Evolutionary conservation across 2,329 filamentous ascomycete genomes (phyloP).

Genomic region (Colletotrichum tropicale): DNA sequence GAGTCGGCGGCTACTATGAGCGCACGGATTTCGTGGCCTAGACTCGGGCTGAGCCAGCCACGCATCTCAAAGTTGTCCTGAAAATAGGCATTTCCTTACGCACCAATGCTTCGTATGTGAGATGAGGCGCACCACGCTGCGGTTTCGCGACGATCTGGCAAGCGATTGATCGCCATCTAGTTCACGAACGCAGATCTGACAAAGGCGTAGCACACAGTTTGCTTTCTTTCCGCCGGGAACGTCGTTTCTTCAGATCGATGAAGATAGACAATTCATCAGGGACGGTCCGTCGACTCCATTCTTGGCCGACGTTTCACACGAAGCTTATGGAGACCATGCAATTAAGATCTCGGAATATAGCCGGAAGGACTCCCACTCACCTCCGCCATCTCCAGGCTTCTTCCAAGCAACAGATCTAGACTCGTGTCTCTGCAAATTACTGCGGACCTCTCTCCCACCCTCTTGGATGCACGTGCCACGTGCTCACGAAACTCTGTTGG

Average conservation of each 20-base stretch:
- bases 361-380: not conserved
- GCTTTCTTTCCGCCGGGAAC: not conserved
- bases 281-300: not conserved
- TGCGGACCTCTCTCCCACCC: not conserved
- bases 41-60: not conserved
- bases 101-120: not conserved
- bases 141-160: not conserved
- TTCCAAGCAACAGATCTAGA: not conserved
- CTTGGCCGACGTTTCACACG: not conserved
- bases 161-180: not conserved
- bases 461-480: not conserved
- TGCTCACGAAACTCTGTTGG: not conserved
- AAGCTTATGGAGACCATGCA: not conserved
- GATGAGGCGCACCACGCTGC: not conserved
- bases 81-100: not conserved
- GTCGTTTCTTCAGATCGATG: not conserved
- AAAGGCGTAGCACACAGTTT: not conserved
- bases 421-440: not conserved
- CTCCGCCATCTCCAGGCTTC: not conserved
- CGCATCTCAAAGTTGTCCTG: not conserved
- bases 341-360: not conserved
- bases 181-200: not conserved
- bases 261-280: not conserved
- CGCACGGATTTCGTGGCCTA: not conserved
- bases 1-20: not conserved